Evolutionary conservation across 2,329 filamentous ascomycete genomes (phyloP), one percentile per base, ranked within the genome.

Genomic region (Emydomyces testavorans): DNA sequence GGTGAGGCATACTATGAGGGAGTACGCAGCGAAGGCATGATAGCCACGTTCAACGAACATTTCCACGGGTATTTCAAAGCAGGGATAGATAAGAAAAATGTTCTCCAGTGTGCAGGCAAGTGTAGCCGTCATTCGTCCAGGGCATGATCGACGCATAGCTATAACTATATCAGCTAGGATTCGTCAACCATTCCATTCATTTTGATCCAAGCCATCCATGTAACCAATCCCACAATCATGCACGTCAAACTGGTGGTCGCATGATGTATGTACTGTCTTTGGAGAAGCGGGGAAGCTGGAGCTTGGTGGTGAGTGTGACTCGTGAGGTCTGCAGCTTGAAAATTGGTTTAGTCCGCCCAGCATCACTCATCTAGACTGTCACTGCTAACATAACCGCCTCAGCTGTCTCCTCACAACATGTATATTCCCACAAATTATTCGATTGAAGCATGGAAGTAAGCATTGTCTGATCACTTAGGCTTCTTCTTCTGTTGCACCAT

Each of bases 401-500:
- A n/a, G n/a, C n/a, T n/a, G n/a, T n/a, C n/a, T n/a, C n/a, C n/a
- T n/a, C n/a, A n/a, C n/a, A n/a, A n/a, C n/a, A 62, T 35, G 65
- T 62, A 60, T 56, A 6, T 68, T 55, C 58, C 63, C 54, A 57
- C 59, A 5, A 53, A 52, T 8, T 58, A 54, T 29, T 52, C 61
- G 6, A 54, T 60, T n/a, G 49, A 66, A 4, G 63, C 66, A 11
- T 69, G 68, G 58, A 60, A 68, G 52, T 70, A 70, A 51, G 51
- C 54, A 5, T 57, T 66, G 1, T 58, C 63, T 1, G 72, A 74
- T 52, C 65, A 67, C 21, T 74, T 1, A 69, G 74, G 18, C 72
- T 74, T 48, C 63, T 74, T 1, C 63, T 74, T 1, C 72, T 72
- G 0, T 65, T 75, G 1, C 71, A 74, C 49, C 72, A 75, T 51